A percentile compares a stretch with the other conserved stretches of the same genome.
Conservation (phyloP, 345 rosid species). For the Syzygium aromaticum region DNA sequence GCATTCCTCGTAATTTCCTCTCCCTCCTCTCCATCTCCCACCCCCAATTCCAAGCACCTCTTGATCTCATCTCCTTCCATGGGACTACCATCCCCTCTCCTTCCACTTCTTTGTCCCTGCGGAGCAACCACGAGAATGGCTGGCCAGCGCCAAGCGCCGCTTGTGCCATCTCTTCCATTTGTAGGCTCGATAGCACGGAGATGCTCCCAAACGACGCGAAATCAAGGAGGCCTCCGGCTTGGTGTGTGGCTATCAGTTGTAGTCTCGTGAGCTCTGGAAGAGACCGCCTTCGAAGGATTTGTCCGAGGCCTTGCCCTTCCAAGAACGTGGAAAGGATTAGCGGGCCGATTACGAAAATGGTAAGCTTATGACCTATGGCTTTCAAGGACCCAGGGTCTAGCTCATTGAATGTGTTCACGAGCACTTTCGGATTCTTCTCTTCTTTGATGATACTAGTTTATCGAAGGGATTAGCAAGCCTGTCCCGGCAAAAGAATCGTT, state of each 20-base stretch:
- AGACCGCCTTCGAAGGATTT: slow-evolving; percentile 21
- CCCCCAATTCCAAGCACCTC: too few species aligned
- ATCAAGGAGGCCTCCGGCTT: slow-evolving; percentile 14
- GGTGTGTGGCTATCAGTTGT: slow-evolving; percentile 29
- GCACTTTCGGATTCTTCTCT: slow-evolving; percentile 34
- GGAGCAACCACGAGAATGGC: background rate
- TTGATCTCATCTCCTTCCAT: too few species aligned
- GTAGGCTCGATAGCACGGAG: background rate
- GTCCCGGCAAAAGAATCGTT: too few species aligned
- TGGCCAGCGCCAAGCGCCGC: background rate
- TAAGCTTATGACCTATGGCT: slow-evolving; percentile 7
- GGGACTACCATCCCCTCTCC: too few species aligned
- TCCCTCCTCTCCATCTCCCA: too few species aligned
- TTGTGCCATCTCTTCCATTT: background rate
- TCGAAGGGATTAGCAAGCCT: too few species aligned
- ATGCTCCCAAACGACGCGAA: slow-evolving; percentile 30
- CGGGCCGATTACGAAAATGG: slow-evolving; percentile 34
- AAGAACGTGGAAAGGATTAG: slow-evolving; percentile 27
- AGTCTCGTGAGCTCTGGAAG: slow-evolving; percentile 12
- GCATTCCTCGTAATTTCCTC: too few species aligned
- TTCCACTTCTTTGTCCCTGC: too few species aligned
- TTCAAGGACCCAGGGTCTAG: slow-evolving; percentile 39
- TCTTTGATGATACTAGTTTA: background rate
- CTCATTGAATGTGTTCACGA: slow-evolving; percentile 47
- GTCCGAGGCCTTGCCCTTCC: slow-evolving; percentile 9